Conservation (phyloP, 2,329 filamentous ascomycete species). For the Beauveria australis region DNA sequence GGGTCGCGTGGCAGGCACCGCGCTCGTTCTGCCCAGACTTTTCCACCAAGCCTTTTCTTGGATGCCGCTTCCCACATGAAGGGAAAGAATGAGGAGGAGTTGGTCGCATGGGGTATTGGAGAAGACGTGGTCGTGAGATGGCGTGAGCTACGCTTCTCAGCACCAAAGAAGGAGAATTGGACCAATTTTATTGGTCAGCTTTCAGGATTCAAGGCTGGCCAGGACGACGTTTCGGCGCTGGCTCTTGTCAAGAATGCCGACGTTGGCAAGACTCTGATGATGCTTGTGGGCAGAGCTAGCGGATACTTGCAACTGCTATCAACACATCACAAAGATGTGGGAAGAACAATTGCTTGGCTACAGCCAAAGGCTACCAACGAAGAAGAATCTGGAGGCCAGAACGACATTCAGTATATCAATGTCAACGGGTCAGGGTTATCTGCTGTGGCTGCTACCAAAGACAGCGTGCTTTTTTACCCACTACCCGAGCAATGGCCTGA, state of each 20-base stretch:
- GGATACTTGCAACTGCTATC: slow-evolving; percentile 33
- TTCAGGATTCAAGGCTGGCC: slow-evolving; percentile 27
- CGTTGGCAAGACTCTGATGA: slow-evolving; percentile 15
- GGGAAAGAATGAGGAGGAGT: slow-evolving; percentile 21
- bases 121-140: slow-evolving; percentile 35
- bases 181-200: slow-evolving; percentile 21
- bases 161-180: slow-evolving; percentile 7
- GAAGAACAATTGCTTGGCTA: slow-evolving; percentile 18
- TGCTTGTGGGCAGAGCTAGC: slow-evolving; percentile 34
- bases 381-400: background rate
- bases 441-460: slow-evolving; percentile 13
- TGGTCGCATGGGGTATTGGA: slow-evolving; percentile 37
- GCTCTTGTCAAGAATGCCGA: slow-evolving; percentile 24
- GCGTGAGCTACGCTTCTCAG: slow-evolving; percentile 19
- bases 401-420: slow-evolving; percentile 14
- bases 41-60: slow-evolving; percentile 5
- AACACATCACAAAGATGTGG: slow-evolving; percentile 21
- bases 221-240: slow-evolving; percentile 34
- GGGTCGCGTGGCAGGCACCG: background rate
- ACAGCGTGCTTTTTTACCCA: slow-evolving; percentile 14
- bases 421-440: slow-evolving; percentile 9
- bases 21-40: slow-evolving; percentile 11
- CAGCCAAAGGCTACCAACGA: background rate
- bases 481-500: background rate
- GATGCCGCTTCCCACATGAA: background rate